phyloP scores from a whole-genome alignment of 2,329 filamentous ascomycete species.

The Pseudocercospora fuligena region DNA sequence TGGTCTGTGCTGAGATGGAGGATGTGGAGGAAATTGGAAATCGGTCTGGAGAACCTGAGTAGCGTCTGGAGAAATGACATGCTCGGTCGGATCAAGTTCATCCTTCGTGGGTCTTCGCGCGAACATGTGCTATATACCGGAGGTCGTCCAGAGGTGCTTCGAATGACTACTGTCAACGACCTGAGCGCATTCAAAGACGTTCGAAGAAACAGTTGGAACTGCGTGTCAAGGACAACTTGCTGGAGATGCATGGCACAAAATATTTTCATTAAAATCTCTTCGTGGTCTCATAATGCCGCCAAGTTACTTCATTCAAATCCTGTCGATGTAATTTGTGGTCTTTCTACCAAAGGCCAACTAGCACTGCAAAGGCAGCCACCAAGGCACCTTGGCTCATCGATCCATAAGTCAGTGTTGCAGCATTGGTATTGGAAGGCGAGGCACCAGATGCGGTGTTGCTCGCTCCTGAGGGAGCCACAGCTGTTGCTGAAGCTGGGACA shows the following conservation, averaged over 20 bases:
- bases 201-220: background rate
- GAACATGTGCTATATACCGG: too few species aligned
- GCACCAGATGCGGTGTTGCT: background rate
- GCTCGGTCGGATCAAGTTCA: too few species aligned
- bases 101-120: too few species aligned
- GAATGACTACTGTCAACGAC: too few species aligned
- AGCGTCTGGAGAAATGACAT: too few species aligned
- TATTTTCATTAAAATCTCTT: background rate
- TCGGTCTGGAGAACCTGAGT: too few species aligned
- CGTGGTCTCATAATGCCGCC: background rate
- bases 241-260: background rate
- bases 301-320: background rate
- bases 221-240: background rate
- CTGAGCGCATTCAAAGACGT: background rate
- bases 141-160: too few species aligned
- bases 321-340: background rate
- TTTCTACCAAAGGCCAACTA: background rate
- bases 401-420: background rate
- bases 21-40: too few species aligned
- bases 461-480: background rate
- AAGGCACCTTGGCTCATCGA: background rate
- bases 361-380: background rate
- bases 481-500: background rate
- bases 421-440: background rate
- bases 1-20: too few species aligned